phyloP scores from a whole-genome alignment of 345 rosid species.

The Nasturtium officinale region DNA sequence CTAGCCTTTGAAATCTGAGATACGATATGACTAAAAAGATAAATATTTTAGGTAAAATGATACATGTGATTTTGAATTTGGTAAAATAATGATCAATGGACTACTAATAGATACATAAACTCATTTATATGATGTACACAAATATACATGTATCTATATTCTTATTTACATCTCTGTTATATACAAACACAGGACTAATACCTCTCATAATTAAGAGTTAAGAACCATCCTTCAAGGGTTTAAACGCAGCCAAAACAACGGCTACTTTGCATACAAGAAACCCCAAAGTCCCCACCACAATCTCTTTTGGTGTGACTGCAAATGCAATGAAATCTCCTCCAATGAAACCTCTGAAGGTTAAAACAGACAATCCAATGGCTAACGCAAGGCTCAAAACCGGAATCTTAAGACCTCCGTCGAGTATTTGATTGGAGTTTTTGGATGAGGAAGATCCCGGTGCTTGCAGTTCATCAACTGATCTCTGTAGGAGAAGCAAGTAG shows the following conservation, averaged over 20 bases:
- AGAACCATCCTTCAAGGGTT: conserved; percentile 50
- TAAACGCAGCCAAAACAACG: conserved; percentile 78
- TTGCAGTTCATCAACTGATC: conserved; percentile 71
- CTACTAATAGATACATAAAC: neutral
- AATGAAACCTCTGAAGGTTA: conserved; percentile 47
- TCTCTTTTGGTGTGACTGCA: conserved; percentile 59
- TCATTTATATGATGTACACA: neutral
- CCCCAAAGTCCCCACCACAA: conserved; percentile 77
- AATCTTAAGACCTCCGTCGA: conserved; percentile 46
- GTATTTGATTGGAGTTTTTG: conserved; percentile 32
- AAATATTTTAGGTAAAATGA: too few relatives aligned
- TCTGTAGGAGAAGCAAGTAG: conserved; percentile 69
- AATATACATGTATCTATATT: neutral
- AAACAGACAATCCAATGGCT: conserved; percentile 49
- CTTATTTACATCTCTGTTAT: conserved; percentile 23
- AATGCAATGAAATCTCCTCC: conserved; percentile 48
- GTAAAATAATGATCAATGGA: neutral
- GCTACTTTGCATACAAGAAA: conserved; percentile 87
- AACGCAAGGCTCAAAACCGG: conserved; percentile 53
- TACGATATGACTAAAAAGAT: neutral
- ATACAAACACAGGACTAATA: conserved; percentile 12
- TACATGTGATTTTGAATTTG: neutral
- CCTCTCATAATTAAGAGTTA: neutral
- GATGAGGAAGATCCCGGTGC: conserved; percentile 47
- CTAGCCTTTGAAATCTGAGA: neutral